Base-by-base conservation (phyloP, 1,139 yeast species). In the Protomyces macrosporus region DNA sequence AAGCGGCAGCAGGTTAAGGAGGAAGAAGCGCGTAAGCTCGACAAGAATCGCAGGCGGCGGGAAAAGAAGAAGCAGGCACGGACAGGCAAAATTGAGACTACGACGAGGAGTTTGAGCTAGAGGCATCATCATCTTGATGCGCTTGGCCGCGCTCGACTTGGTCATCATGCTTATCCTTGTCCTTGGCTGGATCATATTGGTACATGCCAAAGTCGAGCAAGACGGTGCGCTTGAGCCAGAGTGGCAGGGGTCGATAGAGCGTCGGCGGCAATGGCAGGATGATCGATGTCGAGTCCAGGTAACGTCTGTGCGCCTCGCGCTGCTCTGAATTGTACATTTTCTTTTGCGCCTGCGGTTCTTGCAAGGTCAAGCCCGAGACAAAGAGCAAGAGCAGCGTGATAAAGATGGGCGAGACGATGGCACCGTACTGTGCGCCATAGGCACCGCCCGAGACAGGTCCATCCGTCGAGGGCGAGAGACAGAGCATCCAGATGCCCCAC, bases 21-120 rank as follows among this genome's bases (percentile, higher is more conserved):
- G 32, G 45, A 63, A 58, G 12, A 23, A 14, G 40, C 30, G 6
- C 32, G 53, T 4, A 70, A 69, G 66, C 73, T 76, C 16, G 71
- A 68, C 23, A 73, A 71, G 67, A 75, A 74, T 56, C 59, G 76
- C 53, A 66, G 65, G 37, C 67, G 70, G 64, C 59, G 66, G 32
- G 61, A 53, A 54, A 60, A 57, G 60, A 36, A 10, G 10, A 55
- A 48, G 32, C 48, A 30, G 10, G 48, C 23, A 23, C 23, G 23
- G 23, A 23, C 23, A 23, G 23, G 23, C 23, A 23, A 23, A 23
- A 23, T 16, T 14, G 32, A 16, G 48, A 16, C 10, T 6, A 4
- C 48, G n/a, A 42, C 23, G 23, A 23, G 23, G 23, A 23, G 23
- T 23, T 23, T 23, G 48, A 42, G 48, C 48, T 42, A 42, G 48